phyloP scores from a whole-genome alignment of 768 basidiomycete genomes.

The Phylloporus sp. region DNA sequence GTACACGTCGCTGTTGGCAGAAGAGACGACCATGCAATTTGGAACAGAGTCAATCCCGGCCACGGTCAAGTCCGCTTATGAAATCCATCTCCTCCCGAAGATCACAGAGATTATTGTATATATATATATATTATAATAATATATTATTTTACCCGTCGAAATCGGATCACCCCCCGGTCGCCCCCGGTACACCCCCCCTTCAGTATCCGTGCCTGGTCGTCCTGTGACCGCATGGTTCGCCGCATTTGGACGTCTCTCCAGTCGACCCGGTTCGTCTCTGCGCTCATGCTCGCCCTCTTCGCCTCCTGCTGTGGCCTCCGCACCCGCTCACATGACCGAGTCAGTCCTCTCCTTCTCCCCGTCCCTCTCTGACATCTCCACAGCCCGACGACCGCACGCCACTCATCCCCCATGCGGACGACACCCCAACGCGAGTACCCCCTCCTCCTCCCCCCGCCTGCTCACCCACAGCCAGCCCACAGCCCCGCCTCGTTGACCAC shows the following conservation, averaged over 20 bases:
- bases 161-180: slow-evolving; percentile 27
- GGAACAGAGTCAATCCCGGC: slow-evolving; percentile 35
- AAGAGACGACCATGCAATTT: slow-evolving; percentile 54
- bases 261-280: background rate
- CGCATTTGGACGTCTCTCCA: slow-evolving; percentile 2
- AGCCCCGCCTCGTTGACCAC: slow-evolving; percentile 40
- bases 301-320: slow-evolving; percentile 28
- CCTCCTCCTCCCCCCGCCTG: background rate
- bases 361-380: background rate
- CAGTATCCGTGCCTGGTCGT: slow-evolving; percentile 33
- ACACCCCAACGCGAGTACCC: slow-evolving; percentile 22
- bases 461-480: slow-evolving; percentile 17
- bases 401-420: slow-evolving; percentile 26
- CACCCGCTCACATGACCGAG: slow-evolving; percentile 14
- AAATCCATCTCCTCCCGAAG: slow-evolving; percentile 29
- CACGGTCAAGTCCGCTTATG: slow-evolving; percentile 41
- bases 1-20: slow-evolving; percentile 50
- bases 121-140: no score
- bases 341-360: slow-evolving; percentile 3
- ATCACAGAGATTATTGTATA: slow-evolving; percentile 35
- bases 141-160: slow-evolving; percentile 19
- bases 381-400: slow-evolving; percentile 24
- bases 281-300: slow-evolving; percentile 27
- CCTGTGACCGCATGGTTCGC: slow-evolving; percentile 11
- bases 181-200: slow-evolving; percentile 17